These are phyloP conservation scores for Ganoderma resinaceum DNA, from an alignment of 1,284 basidiomycete genomes.

Conservation along the genomic window DNA sequence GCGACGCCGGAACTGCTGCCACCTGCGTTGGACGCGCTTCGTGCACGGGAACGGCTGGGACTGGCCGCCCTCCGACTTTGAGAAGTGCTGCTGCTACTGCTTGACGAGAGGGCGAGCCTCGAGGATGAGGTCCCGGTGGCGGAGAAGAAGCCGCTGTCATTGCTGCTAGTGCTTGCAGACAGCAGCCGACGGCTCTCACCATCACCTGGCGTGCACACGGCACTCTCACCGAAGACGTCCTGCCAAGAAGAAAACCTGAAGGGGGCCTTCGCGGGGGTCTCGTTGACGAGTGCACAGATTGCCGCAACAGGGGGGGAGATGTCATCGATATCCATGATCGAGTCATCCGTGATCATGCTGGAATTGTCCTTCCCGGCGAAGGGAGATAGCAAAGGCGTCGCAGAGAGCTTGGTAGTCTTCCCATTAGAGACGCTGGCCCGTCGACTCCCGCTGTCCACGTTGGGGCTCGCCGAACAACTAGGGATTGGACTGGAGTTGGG, in stretches of 20 bases:
- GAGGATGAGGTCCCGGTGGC: not conserved
- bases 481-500: constrained; percentile 14
- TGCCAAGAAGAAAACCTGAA: constrained; percentile 2
- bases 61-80: constrained; percentile 14
- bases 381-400: not conserved
- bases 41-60: constrained; percentile 15
- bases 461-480: constrained; percentile 14
- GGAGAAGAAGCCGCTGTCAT: constrained; percentile 8
- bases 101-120: too few relatives aligned
- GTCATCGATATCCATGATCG: constrained; percentile 14
- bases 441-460: constrained; percentile 1
- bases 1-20: constrained; percentile 9
- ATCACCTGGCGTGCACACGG: not conserved
- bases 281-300: not conserved
- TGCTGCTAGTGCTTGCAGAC: constrained; percentile 12
- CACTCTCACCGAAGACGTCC: constrained; percentile 9
- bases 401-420: not conserved
- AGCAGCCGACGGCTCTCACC: not conserved
- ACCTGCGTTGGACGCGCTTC: constrained; percentile 22
- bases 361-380: not conserved
- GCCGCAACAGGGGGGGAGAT: not conserved
- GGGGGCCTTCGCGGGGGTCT: constrained; percentile 1
- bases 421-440: not conserved
- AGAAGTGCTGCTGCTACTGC: not conserved
- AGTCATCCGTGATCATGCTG: not conserved